Percentiles rank a stretch among this genome's conserved stretches.
Conservation (phyloP, 768 basidiomycete genomes). For the Leccinum ochraceum region DNA sequence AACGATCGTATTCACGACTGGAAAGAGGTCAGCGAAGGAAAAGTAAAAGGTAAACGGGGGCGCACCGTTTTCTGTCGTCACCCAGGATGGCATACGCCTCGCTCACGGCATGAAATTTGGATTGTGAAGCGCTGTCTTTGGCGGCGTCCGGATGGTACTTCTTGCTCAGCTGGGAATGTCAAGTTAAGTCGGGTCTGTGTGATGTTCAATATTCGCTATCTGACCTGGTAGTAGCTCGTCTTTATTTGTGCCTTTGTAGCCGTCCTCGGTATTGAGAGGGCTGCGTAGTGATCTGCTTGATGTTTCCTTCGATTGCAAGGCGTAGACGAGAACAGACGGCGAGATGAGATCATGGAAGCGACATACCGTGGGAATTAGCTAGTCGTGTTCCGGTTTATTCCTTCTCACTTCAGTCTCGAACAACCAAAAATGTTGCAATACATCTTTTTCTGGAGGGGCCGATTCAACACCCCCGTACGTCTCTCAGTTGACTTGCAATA, state of each 20-base stretch:
- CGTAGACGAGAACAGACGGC: conserved; percentile 25
- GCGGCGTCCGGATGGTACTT: conserved; percentile 47
- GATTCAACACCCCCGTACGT: conserved; percentile 32
- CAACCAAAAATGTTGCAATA: conserved; percentile 24
- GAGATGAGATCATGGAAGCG: background rate
- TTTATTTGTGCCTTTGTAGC: conserved; percentile 37
- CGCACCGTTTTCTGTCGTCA: conserved; percentile 47
- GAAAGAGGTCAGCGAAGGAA: background rate
- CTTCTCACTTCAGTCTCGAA: background rate
- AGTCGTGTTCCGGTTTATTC: conserved; percentile 26
- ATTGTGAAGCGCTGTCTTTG: conserved; percentile 38
- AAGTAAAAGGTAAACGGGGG: background rate
- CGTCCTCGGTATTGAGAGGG: conserved; percentile 27
- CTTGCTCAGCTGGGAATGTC: conserved; percentile 44
- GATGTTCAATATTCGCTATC: background rate
- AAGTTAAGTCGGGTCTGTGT: background rate
- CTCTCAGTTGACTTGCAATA: background rate
- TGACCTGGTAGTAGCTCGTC: conserved; percentile 36
- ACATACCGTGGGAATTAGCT: conserved; percentile 24
- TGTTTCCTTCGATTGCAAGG: conserved; percentile 9
- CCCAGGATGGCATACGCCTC: conserved; percentile 49
- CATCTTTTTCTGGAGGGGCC: conserved; percentile 28
- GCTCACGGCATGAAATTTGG: conserved; percentile 46
- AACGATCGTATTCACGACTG: conserved; percentile 36
- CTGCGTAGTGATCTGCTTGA: conserved; percentile 29